A percentile compares a stretch with the other conserved stretches of the same genome.
These are phyloP conservation scores for Aurifilum marmelostoma DNA, from an alignment of 2,329 filamentous ascomycete species.

Conservation along the genomic window DNA sequence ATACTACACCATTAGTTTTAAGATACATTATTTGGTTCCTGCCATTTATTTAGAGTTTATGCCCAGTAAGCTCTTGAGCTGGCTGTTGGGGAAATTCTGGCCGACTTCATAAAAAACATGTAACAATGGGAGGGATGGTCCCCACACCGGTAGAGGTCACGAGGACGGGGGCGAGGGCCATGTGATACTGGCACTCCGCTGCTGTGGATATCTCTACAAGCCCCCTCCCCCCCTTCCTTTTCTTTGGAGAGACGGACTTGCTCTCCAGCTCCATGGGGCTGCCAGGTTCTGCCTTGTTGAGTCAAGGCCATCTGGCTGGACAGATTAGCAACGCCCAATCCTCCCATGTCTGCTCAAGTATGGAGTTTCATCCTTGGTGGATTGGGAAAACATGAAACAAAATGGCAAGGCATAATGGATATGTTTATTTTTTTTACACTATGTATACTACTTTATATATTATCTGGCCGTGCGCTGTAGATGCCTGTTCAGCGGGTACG, in stretches of 20 bases:
- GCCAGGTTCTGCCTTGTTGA: neutral
- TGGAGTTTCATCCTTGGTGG: neutral
- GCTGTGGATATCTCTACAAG: neutral
- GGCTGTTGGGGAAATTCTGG: slow-evolving; percentile 1
- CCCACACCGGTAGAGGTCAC: slow-evolving; percentile 16
- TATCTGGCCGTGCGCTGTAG: neutral
- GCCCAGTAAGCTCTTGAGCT: neutral
- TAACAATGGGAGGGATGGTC: slow-evolving; percentile 1
- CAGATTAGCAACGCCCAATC: neutral
- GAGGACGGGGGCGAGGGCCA: slow-evolving; percentile 10
- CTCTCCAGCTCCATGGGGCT: neutral
- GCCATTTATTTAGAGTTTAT: neutral
- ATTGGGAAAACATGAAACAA: neutral
- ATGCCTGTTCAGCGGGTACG: neutral
- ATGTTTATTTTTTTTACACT: neutral
- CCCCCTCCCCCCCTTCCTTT: too few species aligned
- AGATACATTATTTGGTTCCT: neutral
- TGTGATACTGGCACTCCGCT: slow-evolving; percentile 3
- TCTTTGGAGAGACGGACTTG: neutral
- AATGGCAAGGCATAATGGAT: neutral
- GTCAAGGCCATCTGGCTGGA: neutral
- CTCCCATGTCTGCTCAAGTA: neutral
- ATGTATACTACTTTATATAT: neutral
- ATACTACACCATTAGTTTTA: neutral
- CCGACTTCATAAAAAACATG: neutral